Base-by-base conservation (phyloP, 768 basidiomycete species). In the Rhodotorula taiwanensis region DNA sequence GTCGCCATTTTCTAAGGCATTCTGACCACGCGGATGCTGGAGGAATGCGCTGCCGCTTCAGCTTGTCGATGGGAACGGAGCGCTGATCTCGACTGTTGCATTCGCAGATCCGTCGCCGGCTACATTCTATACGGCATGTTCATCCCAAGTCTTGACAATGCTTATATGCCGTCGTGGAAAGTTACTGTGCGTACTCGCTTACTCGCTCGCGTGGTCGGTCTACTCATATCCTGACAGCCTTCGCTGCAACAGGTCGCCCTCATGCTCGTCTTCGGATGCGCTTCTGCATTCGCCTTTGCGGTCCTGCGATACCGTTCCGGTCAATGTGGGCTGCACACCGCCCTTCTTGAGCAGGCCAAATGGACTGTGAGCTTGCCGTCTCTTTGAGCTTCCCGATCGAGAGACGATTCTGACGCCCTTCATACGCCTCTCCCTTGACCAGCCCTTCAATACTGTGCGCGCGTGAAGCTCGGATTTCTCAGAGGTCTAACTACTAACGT, bases 251-350 rank as follows among this genome's bases (percentile, higher is more conserved):
- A 58, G 47, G 48, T 62, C 48, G 53, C 60, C 23, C 50, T 58
- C 44, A 52, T 63, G 51, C 43, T 58, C 36, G 62, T 64, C 23
- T 64, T 64, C 52, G 62, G 62, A 28, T 53, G 51, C 36, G 62
- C 62, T 1, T 64, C 62, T 0, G 62, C 50, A 0, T 58, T 64
- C 27, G 62, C 62, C 0, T 64, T 64, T 30, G 62, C 62, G 4
- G 34, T 48, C 15, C 45, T 64, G 1, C 62, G 62, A 1, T 64
- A 50, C 52, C 62, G 62, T 11, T 4, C 44, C 10, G 62, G 62
- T 0, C 52, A 64, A n/a, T 36, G 51, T 5, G 52, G 33, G 1
- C 28, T 58, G 39, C 36, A 44, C 9, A 28, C 23, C 0, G 56
- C 45, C 3, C 16, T 58, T 18, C 39, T 56, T 34, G 62, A 64